A percentile compares a stretch with the other conserved stretches of the same genome.
Evolutionary conservation across 805 yeast genomes (phyloP).

Genomic region (Candida tibetensis): DNA sequence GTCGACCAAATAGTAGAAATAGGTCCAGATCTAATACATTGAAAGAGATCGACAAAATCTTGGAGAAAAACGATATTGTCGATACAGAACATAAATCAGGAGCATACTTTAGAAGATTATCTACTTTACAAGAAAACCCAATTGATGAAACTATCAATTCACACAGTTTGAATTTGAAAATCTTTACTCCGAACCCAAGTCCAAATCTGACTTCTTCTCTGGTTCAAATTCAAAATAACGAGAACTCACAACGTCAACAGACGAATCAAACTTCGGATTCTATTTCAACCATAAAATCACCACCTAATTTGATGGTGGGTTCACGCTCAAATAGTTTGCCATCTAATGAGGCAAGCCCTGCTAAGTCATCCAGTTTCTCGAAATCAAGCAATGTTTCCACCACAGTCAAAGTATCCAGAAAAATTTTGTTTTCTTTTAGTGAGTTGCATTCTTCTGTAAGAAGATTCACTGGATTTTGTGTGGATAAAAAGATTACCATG

Average conservation of each 20-base stretch:
- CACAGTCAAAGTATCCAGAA: constrained; percentile 51
- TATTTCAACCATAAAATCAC: constrained; percentile 2
- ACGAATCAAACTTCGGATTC: constrained; percentile 5
- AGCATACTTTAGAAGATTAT: constrained; percentile 63
- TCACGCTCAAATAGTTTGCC: constrained; percentile 6
- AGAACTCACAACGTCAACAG: constrained; percentile 5
- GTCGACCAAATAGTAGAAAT: constrained; percentile 14
- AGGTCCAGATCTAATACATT: constrained; percentile 37
- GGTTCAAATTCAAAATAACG: background rate
- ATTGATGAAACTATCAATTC: constrained; percentile 19
- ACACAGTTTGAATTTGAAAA: background rate
- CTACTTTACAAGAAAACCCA: constrained; percentile 57
- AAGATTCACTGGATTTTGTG: constrained; percentile 55
- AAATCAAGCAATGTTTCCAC: constrained; percentile 12
- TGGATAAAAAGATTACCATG: constrained; percentile 52
- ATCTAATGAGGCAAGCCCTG: constrained; percentile 11
- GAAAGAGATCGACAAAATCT: constrained; percentile 32
- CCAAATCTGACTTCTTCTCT: background rate
- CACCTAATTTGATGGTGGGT: background rate
- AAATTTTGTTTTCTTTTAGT: constrained; percentile 58
- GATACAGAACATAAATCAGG: constrained; percentile 51
- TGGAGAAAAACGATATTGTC: constrained; percentile 36
- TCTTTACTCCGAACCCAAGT: constrained; percentile 1
- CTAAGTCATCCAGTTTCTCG: constrained; percentile 7
- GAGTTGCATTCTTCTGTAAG: constrained; percentile 62